phyloP scores from a whole-genome alignment of 768 basidiomycete genomes.

The Leccinum boreale region DNA sequence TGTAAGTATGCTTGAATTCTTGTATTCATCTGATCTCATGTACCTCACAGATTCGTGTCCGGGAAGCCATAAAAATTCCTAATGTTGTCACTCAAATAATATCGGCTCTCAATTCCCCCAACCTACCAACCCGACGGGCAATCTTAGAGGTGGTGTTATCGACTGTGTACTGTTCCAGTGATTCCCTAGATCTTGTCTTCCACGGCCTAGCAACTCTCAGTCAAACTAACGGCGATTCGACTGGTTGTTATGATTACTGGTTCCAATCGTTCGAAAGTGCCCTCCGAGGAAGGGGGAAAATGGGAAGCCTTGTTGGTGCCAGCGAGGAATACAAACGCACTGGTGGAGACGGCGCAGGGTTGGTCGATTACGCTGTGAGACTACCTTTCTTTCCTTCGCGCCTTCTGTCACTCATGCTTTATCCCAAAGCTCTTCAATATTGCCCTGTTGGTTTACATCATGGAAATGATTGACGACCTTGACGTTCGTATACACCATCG shows the following conservation, averaged over 20 bases:
- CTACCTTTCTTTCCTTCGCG: background rate
- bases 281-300: conserved; percentile 82
- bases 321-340: conserved; percentile 82
- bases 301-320: conserved; percentile 94
- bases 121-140: conserved; percentile 73
- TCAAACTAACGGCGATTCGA: conserved; percentile 52
- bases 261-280: conserved; percentile 76
- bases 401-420: conserved; percentile 11
- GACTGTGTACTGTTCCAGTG: conserved; percentile 62
- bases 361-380: conserved; percentile 87
- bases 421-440: conserved; percentile 48
- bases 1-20: conserved; percentile 35
- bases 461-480: conserved; percentile 67
- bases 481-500: conserved; percentile 86
- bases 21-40: conserved; percentile 6
- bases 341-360: conserved; percentile 58
- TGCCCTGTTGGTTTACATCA: conserved; percentile 65
- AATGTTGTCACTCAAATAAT: conserved; percentile 76
- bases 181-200: conserved; percentile 65
- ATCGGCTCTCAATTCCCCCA: conserved; percentile 77
- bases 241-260: conserved; percentile 81
- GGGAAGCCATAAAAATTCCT: conserved; percentile 71
- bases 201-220: conserved; percentile 74
- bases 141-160: conserved; percentile 79
- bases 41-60: conserved; percentile 52